Base-by-base conservation (phyloP, 2,329 filamentous ascomycete species). In the Neurospora crassa region DNA sequence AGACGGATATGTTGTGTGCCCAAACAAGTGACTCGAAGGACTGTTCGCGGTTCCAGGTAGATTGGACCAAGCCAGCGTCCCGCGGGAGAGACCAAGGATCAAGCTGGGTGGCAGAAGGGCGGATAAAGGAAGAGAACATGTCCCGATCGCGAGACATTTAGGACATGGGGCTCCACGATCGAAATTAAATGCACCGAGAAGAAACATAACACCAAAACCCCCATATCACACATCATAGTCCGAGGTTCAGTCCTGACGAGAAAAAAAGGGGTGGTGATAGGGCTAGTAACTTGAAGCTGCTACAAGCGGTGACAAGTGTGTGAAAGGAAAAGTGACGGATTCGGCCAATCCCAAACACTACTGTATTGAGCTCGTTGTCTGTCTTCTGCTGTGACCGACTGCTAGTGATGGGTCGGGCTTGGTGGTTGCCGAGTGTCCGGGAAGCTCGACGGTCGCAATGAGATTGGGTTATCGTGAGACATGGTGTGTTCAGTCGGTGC, bases 231-330 rank as follows among this genome's bases (percentile, higher is more conserved):
- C 24, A 34, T 34, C 7, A 10, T 59, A 59, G 24, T 59, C 53
- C 24, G 53, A 59, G 53, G 53, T 59, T 18, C 24, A 18, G 14
- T 34, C 24, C 34, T 59, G 53, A 29, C 24, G 20, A 14, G 34
- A 40, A 18, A 29, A 29, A 68, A 20, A 71, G 71, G 16, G 78
- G 78, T 12, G 75, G 71, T 47, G 71, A 70, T 20, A 72, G 76
- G 69, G 70, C 80, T 42, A 16, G 10, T n/a, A 10, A 18, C 69
- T 59, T 73, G 29, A 59, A n/a, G 3, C 70, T 73, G 37, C 77
- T 79, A 67, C 78, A 29, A 29, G 29, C 29, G 4, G 4, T 29
- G 29, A 3, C 29, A 29, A 29, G 29, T 29, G 5, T 53, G 20
- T 53, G 12, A 8, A 20, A 53, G 20, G 16, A 53, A 29, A 53